These are phyloP conservation scores for Mycena latifolia DNA, from an alignment of 768 basidiomycete genomes.

Conservation along the genomic window DNA sequence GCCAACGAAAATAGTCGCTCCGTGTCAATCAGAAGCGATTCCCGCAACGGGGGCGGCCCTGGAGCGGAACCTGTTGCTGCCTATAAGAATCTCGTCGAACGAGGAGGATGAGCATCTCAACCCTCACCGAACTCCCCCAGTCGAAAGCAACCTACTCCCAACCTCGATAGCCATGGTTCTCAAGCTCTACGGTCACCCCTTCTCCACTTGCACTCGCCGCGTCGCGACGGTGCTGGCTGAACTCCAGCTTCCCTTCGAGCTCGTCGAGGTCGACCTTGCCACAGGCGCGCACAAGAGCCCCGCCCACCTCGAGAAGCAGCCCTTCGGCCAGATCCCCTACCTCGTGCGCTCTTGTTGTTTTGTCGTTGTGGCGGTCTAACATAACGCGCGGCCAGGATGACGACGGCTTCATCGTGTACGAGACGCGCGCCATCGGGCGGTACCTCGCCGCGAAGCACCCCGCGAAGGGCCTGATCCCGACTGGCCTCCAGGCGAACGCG, in stretches of 20 bases:
- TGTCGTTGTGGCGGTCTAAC: too few species aligned
- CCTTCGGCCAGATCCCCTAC: constrained; percentile 1
- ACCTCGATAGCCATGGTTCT: not conserved
- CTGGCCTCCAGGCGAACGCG: constrained; percentile 3
- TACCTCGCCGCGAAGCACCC: constrained; percentile 40
- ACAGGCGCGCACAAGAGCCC: not conserved
- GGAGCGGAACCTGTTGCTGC: too few species aligned
- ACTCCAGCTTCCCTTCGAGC: not conserved
- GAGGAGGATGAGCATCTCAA: too few species aligned
- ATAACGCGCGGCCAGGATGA: not conserved
- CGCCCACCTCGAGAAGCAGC: constrained; percentile 3
- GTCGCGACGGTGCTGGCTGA: not conserved
- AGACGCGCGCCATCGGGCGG: constrained; percentile 44
- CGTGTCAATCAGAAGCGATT: too few species aligned
- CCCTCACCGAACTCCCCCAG: too few species aligned
- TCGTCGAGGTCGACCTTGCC: not conserved
- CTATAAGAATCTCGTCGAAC: too few species aligned
- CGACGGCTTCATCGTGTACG: constrained; percentile 48
- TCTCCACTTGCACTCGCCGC: not conserved
- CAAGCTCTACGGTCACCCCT: not conserved
- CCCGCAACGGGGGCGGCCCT: too few species aligned
- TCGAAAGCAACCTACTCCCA: too few species aligned
- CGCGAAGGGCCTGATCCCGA: constrained; percentile 34
- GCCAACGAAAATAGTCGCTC: too few species aligned
- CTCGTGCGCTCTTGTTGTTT: not conserved